A percentile compares a stretch with the other conserved stretches of the same genome.
phyloP scores from a whole-genome alignment of 75 land plant species.

The Pinus tabuliformis region DNA sequence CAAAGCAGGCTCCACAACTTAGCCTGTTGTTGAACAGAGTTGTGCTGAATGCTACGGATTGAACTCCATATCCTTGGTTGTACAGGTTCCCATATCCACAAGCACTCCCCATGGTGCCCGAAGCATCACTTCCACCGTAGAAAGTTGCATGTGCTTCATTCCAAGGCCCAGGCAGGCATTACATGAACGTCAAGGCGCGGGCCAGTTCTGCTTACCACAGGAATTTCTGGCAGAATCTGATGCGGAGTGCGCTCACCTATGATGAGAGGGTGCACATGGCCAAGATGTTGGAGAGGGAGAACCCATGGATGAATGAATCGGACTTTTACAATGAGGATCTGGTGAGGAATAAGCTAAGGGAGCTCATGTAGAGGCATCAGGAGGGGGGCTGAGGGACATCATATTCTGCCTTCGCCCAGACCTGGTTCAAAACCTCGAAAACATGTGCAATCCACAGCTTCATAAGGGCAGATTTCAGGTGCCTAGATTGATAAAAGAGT shows the following conservation, averaged over 20 bases:
- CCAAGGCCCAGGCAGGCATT: too few species aligned
- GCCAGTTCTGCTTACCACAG: slow-evolving; percentile 81
- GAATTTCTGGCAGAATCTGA: slow-evolving; percentile 93
- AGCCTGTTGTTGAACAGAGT: too few species aligned
- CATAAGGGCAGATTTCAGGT: slow-evolving; percentile 88
- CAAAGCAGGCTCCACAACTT: too few species aligned
- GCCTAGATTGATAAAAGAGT: too few species aligned
- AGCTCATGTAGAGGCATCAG: slow-evolving; percentile 75
- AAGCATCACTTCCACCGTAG: too few species aligned
- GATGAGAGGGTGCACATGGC: slow-evolving; percentile 99
- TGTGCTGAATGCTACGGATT: too few species aligned
- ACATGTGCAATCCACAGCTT: slow-evolving; percentile 97
- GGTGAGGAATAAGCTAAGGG: slow-evolving; percentile 81
- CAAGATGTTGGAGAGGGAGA: slow-evolving; percentile 85
- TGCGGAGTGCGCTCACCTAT: slow-evolving; percentile 84
- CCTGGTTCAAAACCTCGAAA: slow-evolving; percentile 83
- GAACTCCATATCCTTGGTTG: too few species aligned
- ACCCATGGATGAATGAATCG: slow-evolving; percentile 51
- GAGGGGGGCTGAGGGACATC: slow-evolving; percentile 86
- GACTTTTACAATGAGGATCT: slow-evolving; percentile 93
- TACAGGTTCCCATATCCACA: too few species aligned
- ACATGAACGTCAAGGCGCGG: slow-evolving; percentile 49
- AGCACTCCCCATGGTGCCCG: too few species aligned
- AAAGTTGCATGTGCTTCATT: too few species aligned
- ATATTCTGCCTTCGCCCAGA: slow-evolving; percentile 95